Conservation (phyloP, 768 basidiomycete genomes). For the Postia placenta region DNA sequence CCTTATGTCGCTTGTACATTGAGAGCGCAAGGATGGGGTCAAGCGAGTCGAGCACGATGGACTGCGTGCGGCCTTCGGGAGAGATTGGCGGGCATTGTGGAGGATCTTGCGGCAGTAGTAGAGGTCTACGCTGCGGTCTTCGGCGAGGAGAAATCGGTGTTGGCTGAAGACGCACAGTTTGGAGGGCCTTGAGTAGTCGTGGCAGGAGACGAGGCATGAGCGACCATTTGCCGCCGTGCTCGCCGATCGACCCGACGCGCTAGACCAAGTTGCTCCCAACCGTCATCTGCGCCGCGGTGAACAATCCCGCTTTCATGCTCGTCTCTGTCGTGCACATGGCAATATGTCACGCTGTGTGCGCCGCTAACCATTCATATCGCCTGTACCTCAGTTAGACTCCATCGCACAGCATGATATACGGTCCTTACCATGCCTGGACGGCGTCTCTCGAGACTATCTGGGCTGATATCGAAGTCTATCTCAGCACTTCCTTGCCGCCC, state of each 20-base stretch:
- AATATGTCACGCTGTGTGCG: no score
- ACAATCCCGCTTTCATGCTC: no score
- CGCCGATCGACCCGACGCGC: no score
- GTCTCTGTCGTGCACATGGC: no score
- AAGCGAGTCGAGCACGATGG: conserved; percentile 51
- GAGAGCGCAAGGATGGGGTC: conserved; percentile 52
- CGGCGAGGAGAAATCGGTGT: conserved; percentile 1
- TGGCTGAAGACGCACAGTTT: conserved; percentile 19
- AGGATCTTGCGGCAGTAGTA: background rate
- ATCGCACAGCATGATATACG: background rate
- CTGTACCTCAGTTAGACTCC: no score
- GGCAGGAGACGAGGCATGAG: conserved; percentile 73
- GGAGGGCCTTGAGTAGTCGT: conserved; percentile 46
- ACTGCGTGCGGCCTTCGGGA: conserved; percentile 37
- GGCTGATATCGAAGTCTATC: background rate
- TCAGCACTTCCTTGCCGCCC: background rate
- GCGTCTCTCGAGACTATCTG: background rate
- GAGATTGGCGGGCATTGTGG: conserved; percentile 22
- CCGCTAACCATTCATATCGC: no score
- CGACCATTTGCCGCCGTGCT: no score
- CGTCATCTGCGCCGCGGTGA: no score
- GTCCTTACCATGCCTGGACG: background rate
- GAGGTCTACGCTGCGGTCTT: conserved; percentile 2
- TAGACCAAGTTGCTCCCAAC: no score
- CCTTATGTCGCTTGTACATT: conserved; percentile 50